These are phyloP conservation scores for Stereocaulon alpinum DNA, from an alignment of 495 filamentous ascomycete species.

Conservation along the genomic window DNA sequence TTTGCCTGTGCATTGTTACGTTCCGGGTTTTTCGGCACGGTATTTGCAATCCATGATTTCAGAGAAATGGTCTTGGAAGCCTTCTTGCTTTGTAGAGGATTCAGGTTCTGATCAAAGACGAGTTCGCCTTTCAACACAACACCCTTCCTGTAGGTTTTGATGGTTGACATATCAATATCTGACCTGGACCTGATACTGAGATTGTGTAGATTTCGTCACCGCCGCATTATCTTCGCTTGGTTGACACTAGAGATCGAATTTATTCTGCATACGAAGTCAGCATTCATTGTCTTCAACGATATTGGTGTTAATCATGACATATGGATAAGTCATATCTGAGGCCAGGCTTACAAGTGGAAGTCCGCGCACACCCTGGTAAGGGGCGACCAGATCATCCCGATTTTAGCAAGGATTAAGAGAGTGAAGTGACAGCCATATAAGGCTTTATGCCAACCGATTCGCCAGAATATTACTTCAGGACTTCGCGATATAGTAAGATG, in stretches of 20 bases:
- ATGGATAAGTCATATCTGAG: conserved; percentile 4
- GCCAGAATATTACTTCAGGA: background rate
- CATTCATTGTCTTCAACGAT: background rate
- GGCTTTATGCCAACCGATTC: background rate
- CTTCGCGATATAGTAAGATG: conserved; percentile 1
- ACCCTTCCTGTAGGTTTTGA: conserved; percentile 13
- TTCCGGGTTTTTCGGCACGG: conserved; percentile 5
- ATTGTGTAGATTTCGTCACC: conserved; percentile 2
- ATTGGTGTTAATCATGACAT: background rate
- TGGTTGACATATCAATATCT: conserved; percentile 15
- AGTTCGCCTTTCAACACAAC: conserved; percentile 7
- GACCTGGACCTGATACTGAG: background rate
- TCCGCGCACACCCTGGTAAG: background rate
- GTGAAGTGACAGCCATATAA: background rate
- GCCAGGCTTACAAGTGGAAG: conserved; percentile 4
- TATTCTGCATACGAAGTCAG: conserved; percentile 1
- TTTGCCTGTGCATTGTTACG: background rate
- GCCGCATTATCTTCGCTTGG: background rate
- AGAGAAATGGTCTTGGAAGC: conserved; percentile 11
- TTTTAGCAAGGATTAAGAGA: background rate
- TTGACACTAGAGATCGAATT: background rate
- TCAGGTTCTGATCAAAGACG: conserved; percentile 12
- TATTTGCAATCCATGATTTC: conserved; percentile 9
- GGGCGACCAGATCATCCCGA: background rate
- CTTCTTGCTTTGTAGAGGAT: conserved; percentile 14